Conservation (phyloP, 495 filamentous ascomycete species). For the Wilcoxina mikolae region DNA sequence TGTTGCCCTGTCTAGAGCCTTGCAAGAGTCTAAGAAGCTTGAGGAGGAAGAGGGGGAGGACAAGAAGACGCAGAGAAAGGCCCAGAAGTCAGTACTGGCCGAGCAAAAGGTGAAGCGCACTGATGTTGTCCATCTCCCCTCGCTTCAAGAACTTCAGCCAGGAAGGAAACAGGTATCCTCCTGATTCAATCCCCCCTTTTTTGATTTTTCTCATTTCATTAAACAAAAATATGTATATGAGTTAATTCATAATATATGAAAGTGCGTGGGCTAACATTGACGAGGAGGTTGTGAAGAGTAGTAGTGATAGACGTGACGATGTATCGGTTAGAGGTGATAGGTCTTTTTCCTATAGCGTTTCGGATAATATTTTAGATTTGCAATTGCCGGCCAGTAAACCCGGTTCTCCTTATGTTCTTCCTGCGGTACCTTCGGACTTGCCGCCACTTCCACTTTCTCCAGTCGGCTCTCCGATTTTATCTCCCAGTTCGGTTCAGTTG, state of each 20-base stretch:
- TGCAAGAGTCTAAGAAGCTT: background rate
- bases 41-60: background rate
- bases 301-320: background rate
- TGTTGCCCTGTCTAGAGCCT: background rate
- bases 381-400: background rate
- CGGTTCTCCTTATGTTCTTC: conserved; percentile 1
- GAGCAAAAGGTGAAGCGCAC: background rate
- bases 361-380: background rate
- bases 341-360: background rate
- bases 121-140: conserved; percentile 1
- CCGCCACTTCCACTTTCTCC: background rate
- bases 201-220: background rate
- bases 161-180: background rate
- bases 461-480: too few relatives aligned
- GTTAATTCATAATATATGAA: background rate
- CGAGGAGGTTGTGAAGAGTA: background rate
- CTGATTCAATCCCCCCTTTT: background rate
- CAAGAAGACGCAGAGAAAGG: background rate
- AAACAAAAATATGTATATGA: too few relatives aligned
- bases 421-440: background rate
- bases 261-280: background rate
- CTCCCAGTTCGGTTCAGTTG: too few relatives aligned
- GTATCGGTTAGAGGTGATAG: too few relatives aligned
- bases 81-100: background rate
- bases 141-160: background rate